Base-by-base conservation (phyloP, 2,329 filamentous ascomycete genomes). In the Xylaria sp. region DNA sequence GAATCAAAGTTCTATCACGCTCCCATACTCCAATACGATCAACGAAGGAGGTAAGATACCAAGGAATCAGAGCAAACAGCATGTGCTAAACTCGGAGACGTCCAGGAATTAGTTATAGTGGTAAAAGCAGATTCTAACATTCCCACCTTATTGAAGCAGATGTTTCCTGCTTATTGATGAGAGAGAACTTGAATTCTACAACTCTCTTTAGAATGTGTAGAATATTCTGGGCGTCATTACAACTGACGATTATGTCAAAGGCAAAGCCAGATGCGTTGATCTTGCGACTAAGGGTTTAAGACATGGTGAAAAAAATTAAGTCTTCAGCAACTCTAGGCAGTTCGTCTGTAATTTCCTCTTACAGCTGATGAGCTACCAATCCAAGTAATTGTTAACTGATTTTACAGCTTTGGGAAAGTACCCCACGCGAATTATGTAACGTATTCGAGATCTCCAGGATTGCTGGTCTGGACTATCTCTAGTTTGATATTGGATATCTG, bases 381-480 rank as follows among this genome's bases (percentile, higher is more conserved):
- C 13, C 39, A 56, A 4, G 15, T 18, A 28, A 28, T 15, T 25
- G 36, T 9, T 31, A 23, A 63, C 3, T n/a, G 12, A 13, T 3
- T 7, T 4, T 4, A 1, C 18, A 25, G 12, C 6, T 20, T 39
- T 28, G 28, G 4, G 23, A 13, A 51, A 25, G 13, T 23, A 64
- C 28, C 28, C 52, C 52, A 49, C 41, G 41, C 9, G 33, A 39
- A 54, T 64, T 52, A 52, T 58, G 62, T 58, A 57, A 57, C 28
- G n/a, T 2, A 13, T 20, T 64, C 12, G 2, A 25, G n/a, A 13
- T 25, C 18, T 15, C 36, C n/a, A 33, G 13, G 41, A 48, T 31
- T 1, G 9, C 3, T n/a, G 33, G 20, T 31, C 23, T 39, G 6
- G 52, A 25, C 15, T 23, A 25, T 49, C n/a, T 9, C 31, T 18